A percentile compares a stretch with the other conserved stretches of the same genome.
phyloP scores from a whole-genome alignment of 2,329 filamentous ascomycete species.

The Basipetospora chlamydospora region DNA sequence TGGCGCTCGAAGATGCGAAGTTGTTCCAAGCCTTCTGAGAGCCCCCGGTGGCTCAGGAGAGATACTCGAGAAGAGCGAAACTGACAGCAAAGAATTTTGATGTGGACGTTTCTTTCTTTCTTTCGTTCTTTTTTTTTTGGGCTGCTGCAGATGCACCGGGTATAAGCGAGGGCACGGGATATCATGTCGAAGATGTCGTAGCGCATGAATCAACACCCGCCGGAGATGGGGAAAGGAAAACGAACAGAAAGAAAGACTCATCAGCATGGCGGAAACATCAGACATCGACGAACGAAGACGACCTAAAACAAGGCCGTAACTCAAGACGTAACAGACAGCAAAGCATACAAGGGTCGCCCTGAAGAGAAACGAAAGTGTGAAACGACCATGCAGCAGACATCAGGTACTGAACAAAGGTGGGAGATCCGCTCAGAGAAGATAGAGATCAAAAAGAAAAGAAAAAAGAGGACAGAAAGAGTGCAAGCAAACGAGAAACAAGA shows the following conservation, averaged over 20 bases:
- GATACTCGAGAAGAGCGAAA: no score
- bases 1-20: no score
- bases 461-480: constrained; percentile 7
- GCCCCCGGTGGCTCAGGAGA: no score
- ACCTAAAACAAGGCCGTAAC: no score
- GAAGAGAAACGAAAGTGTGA: constrained; percentile 7
- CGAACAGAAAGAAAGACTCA: neutral
- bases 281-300: neutral
- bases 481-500: constrained; percentile 5
- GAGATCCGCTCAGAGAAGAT: no score
- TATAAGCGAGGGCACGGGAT: neutral
- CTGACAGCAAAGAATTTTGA: no score
- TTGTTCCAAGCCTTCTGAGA: no score
- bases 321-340: neutral
- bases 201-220: constrained; percentile 1
- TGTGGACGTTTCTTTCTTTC: no score
- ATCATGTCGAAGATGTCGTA: constrained; percentile 2
- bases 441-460: constrained; percentile 11
- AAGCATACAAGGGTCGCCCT: no score
- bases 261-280: neutral
- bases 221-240: no score
- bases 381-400: no score
- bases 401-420: no score
- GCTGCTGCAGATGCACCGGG: neutral
- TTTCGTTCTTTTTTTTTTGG: constrained; percentile 1